Evolutionary conservation across 805 yeast genomes (phyloP).

Genomic region (Dipodascopsis uninucleata): DNA sequence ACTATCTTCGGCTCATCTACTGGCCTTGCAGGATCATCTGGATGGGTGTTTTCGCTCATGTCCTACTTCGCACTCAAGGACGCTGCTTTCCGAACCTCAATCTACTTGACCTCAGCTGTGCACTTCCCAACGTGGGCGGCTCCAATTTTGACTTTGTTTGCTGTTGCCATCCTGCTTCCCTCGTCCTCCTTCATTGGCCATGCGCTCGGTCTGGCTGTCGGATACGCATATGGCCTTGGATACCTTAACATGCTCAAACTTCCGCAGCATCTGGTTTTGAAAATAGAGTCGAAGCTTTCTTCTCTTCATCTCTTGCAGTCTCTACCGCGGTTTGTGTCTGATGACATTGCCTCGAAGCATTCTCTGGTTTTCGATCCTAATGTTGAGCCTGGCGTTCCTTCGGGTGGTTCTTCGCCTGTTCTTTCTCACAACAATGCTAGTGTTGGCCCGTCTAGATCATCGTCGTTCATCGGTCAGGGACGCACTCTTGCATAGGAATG

Average conservation of each 20-base stretch:
- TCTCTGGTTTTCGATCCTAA: conserved; percentile 22
- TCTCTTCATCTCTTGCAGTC: conserved; percentile 8
- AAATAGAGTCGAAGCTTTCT: conserved; percentile 11
- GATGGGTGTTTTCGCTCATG: conserved; percentile 27
- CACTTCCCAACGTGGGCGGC: conserved; percentile 27
- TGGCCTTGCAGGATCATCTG: conserved; percentile 1
- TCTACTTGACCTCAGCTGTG: conserved; percentile 15
- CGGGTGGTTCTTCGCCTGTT: conserved; percentile 22
- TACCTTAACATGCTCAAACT: conserved; percentile 15
- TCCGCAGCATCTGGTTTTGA: conserved; percentile 15
- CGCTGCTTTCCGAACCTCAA: conserved; percentile 15
- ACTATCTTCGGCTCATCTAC: conserved; percentile 5
- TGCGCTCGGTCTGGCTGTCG: conserved; percentile 15
- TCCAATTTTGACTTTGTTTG: conserved; percentile 17
- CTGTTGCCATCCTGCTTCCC: conserved; percentile 23
- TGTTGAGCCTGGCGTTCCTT: conserved; percentile 26
- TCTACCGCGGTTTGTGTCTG: conserved; percentile 23
- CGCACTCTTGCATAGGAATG: too few relatives aligned
- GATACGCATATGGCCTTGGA: conserved; percentile 23
- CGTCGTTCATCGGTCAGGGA: too few relatives aligned
- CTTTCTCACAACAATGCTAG: conserved; percentile 8
- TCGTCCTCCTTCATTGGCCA: conserved; percentile 24
- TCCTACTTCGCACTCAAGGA: conserved; percentile 26
- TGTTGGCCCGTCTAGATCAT: too few relatives aligned
- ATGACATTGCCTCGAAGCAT: conserved; percentile 25